phyloP scores from a whole-genome alignment of 345 rosid genomes.

The Cardamine chenopodiifolia region DNA sequence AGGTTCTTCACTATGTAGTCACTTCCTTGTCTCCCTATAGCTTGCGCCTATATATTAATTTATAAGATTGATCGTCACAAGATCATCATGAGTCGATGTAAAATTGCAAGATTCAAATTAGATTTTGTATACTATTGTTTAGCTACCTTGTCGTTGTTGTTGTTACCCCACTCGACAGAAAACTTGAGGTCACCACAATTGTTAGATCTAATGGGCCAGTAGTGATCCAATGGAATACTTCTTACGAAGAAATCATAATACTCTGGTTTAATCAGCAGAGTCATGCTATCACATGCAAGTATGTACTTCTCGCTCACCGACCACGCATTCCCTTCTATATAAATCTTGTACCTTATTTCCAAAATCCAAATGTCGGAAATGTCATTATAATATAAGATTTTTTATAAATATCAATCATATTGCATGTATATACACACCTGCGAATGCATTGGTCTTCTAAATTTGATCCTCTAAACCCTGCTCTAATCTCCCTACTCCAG shows the following conservation, averaged over 20 bases:
- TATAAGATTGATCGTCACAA: background rate
- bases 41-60: conserved; percentile 46
- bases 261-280: conserved; percentile 47
- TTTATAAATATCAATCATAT: background rate
- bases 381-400: too few species aligned
- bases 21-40: conserved; percentile 55
- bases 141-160: conserved; percentile 20
- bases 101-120: too few species aligned
- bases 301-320: conserved; percentile 60
- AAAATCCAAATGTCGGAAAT: background rate
- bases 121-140: too few species aligned
- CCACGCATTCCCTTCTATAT: conserved; percentile 58
- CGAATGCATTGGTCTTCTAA: conserved; percentile 60
- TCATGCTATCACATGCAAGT: conserved; percentile 52
- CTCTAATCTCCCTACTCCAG: conserved; percentile 42
- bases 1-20: conserved; percentile 48
- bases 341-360: conserved; percentile 51
- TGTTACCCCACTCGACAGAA: conserved; percentile 44
- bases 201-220: conserved; percentile 53
- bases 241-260: conserved; percentile 53
- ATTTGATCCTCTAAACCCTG: conserved; percentile 49
- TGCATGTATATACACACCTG: conserved; percentile 35
- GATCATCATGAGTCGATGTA: too few species aligned
- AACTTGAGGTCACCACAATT: conserved; percentile 38
- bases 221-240: conserved; percentile 54